phyloP scores from a whole-genome alignment of 768 basidiomycete species.

The Lentinula aciculospora region DNA sequence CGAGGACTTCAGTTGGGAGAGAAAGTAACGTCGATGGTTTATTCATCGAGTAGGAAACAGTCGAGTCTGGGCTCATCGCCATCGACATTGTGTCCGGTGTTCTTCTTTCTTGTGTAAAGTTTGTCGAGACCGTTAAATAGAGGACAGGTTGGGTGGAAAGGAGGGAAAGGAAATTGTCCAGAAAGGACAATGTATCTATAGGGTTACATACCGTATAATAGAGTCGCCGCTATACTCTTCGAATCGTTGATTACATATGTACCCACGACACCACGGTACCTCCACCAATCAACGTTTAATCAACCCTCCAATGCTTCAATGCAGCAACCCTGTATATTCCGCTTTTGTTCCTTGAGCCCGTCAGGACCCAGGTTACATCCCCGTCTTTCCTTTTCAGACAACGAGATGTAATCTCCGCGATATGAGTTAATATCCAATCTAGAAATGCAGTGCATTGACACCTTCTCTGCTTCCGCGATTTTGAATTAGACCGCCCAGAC shows the following conservation, averaged over 20 bases:
- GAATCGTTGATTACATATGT: no score
- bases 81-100: not conserved
- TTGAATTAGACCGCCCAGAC: no score
- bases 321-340: not conserved
- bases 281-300: not conserved
- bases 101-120: not conserved
- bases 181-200: not conserved
- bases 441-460: no score
- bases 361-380: no score
- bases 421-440: no score
- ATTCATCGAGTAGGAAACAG: not conserved
- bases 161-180: not conserved
- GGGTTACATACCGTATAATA: not conserved
- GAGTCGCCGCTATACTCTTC: not conserved
- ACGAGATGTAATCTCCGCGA: not conserved
- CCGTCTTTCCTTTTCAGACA: not conserved
- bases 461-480: no score
- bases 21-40: conserved; percentile 16
- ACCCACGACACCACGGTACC: not conserved
- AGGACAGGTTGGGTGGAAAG: not conserved
- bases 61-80: not conserved
- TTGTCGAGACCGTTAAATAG: not conserved
- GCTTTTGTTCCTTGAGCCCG: not conserved
- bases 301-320: no score
- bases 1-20: conserved; percentile 43